Base-by-base conservation (phyloP, 2,329 filamentous ascomycete genomes). In the Rutstroemia sp. region DNA sequence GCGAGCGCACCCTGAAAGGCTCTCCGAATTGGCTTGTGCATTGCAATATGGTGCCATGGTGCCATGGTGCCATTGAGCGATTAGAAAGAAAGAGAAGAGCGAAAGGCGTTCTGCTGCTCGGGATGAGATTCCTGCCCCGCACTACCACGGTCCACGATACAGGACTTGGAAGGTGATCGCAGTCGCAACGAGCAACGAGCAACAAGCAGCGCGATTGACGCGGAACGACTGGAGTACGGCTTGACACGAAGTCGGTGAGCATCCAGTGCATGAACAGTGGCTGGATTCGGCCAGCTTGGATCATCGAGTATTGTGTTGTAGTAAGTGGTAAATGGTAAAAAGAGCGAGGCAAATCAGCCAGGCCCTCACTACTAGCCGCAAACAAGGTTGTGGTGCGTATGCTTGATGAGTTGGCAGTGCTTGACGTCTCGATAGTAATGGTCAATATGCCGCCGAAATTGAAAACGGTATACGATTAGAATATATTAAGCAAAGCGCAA, bases 351-450 rank as follows among this genome's bases (percentile, higher is more conserved):
- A 66, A 58, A 57, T 56, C 62, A 62, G 61, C 58, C 62, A 62
- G 61, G 47, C 17, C 17, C 38, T 50, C 19, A 61, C 64, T 62
- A 63, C 62, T 61, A 64, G 62, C 65, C 64, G 65, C 61, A 60
- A 67, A 70, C 64, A 65, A 65, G 65, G 65, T 69, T 68, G 60
- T 82, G 78, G 46, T 55, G 53, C 53, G 46, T 55, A 55, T 80
- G 74, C 75, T 79, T 76, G 75, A 78, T 75, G 77, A 78, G 55
- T 54, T 57, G 55, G 55, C 55, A 53, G 49, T 57, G 54, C 79
- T 76, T 76, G 63, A 51, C 47, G 42, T 55, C 53, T 55, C 25
- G 64, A 70, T 67, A 72, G 70, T 70, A 71, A 73, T 76, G 71
- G 30, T 44, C 73, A 73, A 72, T 74, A 76, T 76, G 75, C 72